These are phyloP conservation scores for Ligustrum vulgare DNA, from an alignment of 257 asterid species.

Conservation along the genomic window DNA sequence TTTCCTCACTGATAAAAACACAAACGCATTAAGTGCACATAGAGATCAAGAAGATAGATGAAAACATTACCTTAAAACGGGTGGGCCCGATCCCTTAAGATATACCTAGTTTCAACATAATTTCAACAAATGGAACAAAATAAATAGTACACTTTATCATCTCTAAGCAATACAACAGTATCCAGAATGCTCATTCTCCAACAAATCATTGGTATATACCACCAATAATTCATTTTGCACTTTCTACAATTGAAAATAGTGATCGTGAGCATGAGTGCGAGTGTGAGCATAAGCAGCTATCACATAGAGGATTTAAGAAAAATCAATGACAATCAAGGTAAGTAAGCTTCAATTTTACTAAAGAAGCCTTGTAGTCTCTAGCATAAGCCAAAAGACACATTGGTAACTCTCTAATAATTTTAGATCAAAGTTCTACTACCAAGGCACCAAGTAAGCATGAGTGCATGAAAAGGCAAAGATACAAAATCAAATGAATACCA, in stretches of 20 bases:
- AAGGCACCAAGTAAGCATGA: background rate
- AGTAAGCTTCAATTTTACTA: background rate
- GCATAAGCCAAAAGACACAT: background rate
- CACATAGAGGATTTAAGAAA: background rate
- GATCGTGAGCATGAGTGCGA: background rate
- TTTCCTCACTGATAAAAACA: no score
- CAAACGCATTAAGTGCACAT: no score
- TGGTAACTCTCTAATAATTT: background rate
- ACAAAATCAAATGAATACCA: background rate
- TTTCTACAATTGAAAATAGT: slow-evolving; percentile 28
- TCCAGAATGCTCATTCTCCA: slow-evolving; percentile 68
- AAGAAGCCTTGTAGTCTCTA: background rate
- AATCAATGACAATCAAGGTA: background rate
- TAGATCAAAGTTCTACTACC: background rate
- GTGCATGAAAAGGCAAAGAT: no score
- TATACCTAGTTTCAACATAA: background rate
- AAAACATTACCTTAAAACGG: no score
- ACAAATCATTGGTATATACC: slow-evolving; percentile 36
- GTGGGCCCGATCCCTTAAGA: no score
- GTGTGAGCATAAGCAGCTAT: background rate
- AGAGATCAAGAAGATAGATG: no score
- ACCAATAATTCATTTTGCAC: slow-evolving; percentile 46
- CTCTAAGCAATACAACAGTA: slow-evolving; percentile 50
- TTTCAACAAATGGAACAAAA: background rate
- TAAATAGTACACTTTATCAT: slow-evolving; percentile 48